phyloP scores from a whole-genome alignment of 495 filamentous ascomycete genomes.

The Aspergillus cristatus region DNA sequence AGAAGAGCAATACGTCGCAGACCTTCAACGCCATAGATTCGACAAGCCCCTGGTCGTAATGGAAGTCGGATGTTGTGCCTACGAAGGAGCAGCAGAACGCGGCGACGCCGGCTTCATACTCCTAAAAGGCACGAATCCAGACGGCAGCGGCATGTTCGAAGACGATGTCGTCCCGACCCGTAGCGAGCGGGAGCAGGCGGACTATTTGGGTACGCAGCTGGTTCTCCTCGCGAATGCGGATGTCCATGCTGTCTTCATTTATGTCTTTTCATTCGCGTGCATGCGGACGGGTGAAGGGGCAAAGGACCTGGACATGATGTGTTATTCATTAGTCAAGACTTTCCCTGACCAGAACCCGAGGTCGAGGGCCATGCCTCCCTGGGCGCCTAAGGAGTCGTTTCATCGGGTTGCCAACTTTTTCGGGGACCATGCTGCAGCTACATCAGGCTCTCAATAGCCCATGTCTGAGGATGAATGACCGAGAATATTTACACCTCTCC shows the following conservation, averaged over 20 bases:
- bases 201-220: slow-evolving; percentile 3
- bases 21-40: background rate
- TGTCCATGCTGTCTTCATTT: slow-evolving; percentile 4
- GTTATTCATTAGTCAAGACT: slow-evolving; percentile 5
- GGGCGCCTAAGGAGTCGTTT: slow-evolving; percentile 6
- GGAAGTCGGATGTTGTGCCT: slow-evolving; percentile 9
- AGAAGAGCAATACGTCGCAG: slow-evolving; percentile 2
- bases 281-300: slow-evolving; percentile 1
- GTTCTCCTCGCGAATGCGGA: slow-evolving; percentile 1
- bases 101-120: slow-evolving; percentile 7
- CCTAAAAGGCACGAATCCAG: slow-evolving; percentile 5
- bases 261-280: slow-evolving; percentile 4
- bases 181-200: slow-evolving; percentile 5
- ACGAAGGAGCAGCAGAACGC: slow-evolving; percentile 4
- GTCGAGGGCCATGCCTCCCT: slow-evolving; percentile 2
- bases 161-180: slow-evolving; percentile 4
- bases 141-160: slow-evolving; percentile 4
- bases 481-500: too few species aligned
- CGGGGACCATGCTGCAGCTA: background rate
- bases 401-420: slow-evolving; percentile 1
- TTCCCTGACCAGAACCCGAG: slow-evolving; percentile 1
- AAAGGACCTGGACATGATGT: slow-evolving; percentile 5
- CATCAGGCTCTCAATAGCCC: too few species aligned
- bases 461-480: too few species aligned
- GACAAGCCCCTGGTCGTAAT: slow-evolving; percentile 6